Evolutionary conservation across 1,139 yeast species (phyloP), one percentile per base, ranked within the genome.

Genomic region (Suhomyces atakaporum): DNA sequence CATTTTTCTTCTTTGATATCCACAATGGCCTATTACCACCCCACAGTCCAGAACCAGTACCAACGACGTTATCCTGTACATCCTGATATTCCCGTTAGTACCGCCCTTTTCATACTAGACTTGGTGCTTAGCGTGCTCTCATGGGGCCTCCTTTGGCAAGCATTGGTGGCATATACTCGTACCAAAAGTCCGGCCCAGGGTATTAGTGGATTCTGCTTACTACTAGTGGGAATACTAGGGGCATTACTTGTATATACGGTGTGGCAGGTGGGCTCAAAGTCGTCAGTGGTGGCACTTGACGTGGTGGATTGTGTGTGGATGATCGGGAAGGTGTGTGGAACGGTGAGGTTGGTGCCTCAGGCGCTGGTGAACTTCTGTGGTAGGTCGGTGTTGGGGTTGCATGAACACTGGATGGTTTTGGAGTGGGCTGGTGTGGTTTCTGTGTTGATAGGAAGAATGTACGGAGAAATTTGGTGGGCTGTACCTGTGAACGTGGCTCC

Each of bases 291-390:
- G 16, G 26, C 42, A 7, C 43, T 67, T 8, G 73, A 68, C 40
- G 13, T 55, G 6, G 44, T 58, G 3, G 69, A 63, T 25, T 53
- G 38, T 23, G 6, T 60, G 1, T 66, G 70, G 70, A 31, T 59
- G 2, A 26, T 51, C 0, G 43, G 51, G n/a, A 53, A 53, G 27
- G 22, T 49, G 11, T 21, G 49, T 1, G 44, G 39, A 12, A 18
- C 47, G 7, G 19, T 54, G 7, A 47, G 49, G 29, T 42, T 50
- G 7, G 13, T 53, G 3, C 72, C 74, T 1, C 70, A 66, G 33
- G 32, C 60, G 5, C 41, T 51, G 25, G 50, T 62, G 49, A 62
- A 62, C 35, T 60, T 58, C 59, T 50, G 56, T 18, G 50, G 46
- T 16, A 16, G 25, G 5, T 42, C 44, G 15, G 49, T 46, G 12